Evolutionary conservation across 2,329 filamentous ascomycete species (phyloP).

Genomic region (Penicillium corylophilum): DNA sequence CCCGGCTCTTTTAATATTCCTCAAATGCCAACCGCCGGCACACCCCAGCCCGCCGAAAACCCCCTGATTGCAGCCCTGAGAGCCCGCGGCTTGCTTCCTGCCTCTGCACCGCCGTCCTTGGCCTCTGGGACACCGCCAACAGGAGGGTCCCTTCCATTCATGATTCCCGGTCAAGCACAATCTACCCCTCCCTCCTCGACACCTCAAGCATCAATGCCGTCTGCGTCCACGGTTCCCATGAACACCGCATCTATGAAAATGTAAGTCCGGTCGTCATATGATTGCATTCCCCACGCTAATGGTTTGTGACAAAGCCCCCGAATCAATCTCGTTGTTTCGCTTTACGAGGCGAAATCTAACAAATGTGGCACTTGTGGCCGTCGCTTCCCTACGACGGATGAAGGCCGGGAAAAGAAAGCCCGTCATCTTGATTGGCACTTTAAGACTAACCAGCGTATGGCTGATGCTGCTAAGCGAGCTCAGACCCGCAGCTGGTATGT

Average conservation of each 20-base stretch:
- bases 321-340: slow-evolving; percentile 67
- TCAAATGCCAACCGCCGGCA: slow-evolving; percentile 58
- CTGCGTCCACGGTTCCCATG: slow-evolving; percentile 50
- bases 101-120: slow-evolving; percentile 40
- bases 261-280: slow-evolving; percentile 48
- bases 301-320: slow-evolving; percentile 57
- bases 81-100: slow-evolving; percentile 64
- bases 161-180: slow-evolving; percentile 39
- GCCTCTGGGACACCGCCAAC: slow-evolving; percentile 37
- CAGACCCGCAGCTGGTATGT: slow-evolving; percentile 95
- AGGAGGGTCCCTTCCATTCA: slow-evolving; percentile 42
- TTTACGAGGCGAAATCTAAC: slow-evolving; percentile 80
- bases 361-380: slow-evolving; percentile 90
- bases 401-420: slow-evolving; percentile 81
- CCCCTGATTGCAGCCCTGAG: slow-evolving; percentile 67
- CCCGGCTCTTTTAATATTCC: slow-evolving; percentile 53
- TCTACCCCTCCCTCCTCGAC: slow-evolving; percentile 37
- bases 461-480: slow-evolving; percentile 79
- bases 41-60: slow-evolving; percentile 54
- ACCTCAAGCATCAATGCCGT: slow-evolving; percentile 33
- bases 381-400: slow-evolving; percentile 73
- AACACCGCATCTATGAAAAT: slow-evolving; percentile 70
- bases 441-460: slow-evolving; percentile 82
- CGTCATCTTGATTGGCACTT: slow-evolving; percentile 99
- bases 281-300: slow-evolving; percentile 11